A percentile compares a stretch with the other conserved stretches of the same genome.
These are phyloP conservation scores for Physcia stellaris DNA, from an alignment of 495 filamentous ascomycete species.

Conservation along the genomic window DNA sequence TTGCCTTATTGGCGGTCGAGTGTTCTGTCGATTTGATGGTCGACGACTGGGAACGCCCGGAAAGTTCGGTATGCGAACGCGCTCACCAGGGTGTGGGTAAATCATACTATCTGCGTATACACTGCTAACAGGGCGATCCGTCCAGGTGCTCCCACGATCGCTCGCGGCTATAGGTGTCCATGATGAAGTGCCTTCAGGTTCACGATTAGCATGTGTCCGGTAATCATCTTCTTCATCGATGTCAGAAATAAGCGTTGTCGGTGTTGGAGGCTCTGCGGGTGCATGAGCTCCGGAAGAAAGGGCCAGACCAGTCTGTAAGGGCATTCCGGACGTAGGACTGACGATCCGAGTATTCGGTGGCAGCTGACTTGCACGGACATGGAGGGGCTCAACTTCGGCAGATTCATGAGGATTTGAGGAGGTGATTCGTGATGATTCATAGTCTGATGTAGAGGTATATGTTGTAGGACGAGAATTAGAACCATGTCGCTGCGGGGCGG, in stretches of 20 bases:
- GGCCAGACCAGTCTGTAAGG: conserved; percentile 10
- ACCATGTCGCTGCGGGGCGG: conserved; percentile 5
- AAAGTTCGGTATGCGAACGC: conserved; percentile 16
- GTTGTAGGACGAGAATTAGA: conserved; percentile 16
- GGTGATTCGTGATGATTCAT: conserved; percentile 2
- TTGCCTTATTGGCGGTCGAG: conserved; percentile 3
- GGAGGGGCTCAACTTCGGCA: conserved; percentile 16
- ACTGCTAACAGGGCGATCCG: conserved; percentile 10
- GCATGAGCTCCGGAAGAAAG: conserved; percentile 5
- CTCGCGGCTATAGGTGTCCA: conserved; percentile 12
- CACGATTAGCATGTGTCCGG: not conserved
- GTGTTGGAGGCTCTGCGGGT: conserved; percentile 9
- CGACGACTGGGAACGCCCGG: conserved; percentile 14
- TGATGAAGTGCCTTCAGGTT: conserved; percentile 14
- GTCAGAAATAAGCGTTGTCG: conserved; percentile 14
- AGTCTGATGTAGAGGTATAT: conserved; percentile 19
- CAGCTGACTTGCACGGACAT: conserved; percentile 11
- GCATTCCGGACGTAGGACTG: conserved; percentile 5
- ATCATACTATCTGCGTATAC: conserved; percentile 10
- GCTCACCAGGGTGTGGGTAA: conserved; percentile 16
- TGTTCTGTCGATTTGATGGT: conserved; percentile 5
- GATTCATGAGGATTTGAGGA: conserved; percentile 15
- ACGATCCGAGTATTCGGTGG: conserved; percentile 7
- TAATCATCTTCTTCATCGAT: conserved; percentile 16
- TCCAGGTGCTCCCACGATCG: conserved; percentile 9